Percentiles rank a stretch among this genome's conserved stretches.
Conservation (phyloP, 495 filamentous ascomycete species). For the Bathelium albidoporum region DNA sequence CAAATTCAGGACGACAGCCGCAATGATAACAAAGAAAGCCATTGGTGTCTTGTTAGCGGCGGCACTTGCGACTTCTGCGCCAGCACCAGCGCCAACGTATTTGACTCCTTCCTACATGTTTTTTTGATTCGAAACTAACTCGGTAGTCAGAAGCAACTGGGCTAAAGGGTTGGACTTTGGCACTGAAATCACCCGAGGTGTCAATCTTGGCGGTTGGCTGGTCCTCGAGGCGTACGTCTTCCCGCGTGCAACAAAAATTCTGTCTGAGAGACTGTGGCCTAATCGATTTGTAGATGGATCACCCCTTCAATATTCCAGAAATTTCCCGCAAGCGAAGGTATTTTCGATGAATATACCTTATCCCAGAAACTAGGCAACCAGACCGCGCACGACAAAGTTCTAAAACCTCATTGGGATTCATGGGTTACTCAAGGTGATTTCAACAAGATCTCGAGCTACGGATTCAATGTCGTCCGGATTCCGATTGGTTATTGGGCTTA, state of each 20-base stretch:
- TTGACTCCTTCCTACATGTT: not conserved
- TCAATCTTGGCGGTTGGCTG: conserved; percentile 39
- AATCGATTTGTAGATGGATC: conserved; percentile 30
- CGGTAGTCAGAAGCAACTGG: conserved; percentile 4
- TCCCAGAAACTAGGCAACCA: conserved; percentile 25
- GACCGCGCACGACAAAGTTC: conserved; percentile 23
- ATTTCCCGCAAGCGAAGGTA: conserved; percentile 17
- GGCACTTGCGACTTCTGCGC: not conserved
- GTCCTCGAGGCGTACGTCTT: conserved; percentile 33
- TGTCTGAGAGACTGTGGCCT: not conserved
- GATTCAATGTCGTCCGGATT: conserved; percentile 42
- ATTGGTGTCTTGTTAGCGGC: not conserved
- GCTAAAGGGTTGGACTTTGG: conserved; percentile 21
- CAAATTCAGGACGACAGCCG: no score
- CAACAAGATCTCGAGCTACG: conserved; percentile 34
- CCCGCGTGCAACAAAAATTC: not conserved
- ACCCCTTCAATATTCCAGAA: conserved; percentile 34
- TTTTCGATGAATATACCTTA: conserved; percentile 36
- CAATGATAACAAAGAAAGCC: not conserved
- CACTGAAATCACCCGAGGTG: conserved; percentile 30
- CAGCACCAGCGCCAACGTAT: not conserved
- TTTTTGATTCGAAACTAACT: not conserved
- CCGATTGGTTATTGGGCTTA: conserved; percentile 44
- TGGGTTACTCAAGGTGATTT: conserved; percentile 32
- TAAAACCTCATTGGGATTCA: conserved; percentile 32